Percentiles rank a stretch among this genome's conserved stretches.
These are phyloP conservation scores for Hymenoscyphus linearis DNA, from an alignment of 2,329 filamentous ascomycete genomes.

Conservation along the genomic window DNA sequence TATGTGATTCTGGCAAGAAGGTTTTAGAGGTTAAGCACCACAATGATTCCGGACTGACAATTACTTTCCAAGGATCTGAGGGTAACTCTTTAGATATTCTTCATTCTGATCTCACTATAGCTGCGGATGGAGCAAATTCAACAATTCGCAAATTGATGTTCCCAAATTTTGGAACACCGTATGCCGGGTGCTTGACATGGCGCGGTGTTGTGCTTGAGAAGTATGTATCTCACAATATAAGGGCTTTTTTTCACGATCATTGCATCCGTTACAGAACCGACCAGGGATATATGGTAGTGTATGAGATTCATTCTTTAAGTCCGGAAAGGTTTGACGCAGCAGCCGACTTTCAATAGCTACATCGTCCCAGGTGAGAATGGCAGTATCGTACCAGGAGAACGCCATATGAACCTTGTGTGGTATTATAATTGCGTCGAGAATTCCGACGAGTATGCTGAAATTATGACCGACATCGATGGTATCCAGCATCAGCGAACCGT, in stretches of 20 bases:
- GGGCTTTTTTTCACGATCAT: background rate
- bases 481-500: background rate
- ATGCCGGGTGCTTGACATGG: slow-evolving; percentile 2
- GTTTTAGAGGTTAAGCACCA: background rate
- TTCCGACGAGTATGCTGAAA: background rate
- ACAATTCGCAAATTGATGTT: background rate
- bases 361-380: background rate
- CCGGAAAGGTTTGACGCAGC: background rate
- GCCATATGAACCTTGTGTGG: background rate
- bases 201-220: background rate
- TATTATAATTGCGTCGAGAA: background rate
- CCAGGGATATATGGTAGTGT: background rate
- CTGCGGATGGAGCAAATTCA: slow-evolving; percentile 2
- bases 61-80: background rate
- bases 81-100: background rate
- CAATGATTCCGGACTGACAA: background rate
- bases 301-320: background rate
- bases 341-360: background rate
- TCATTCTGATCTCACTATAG: background rate
- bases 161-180: background rate
- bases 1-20: background rate
- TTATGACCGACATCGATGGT: background rate
- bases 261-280: background rate
- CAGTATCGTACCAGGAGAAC: background rate
- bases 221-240: background rate